phyloP scores from a whole-genome alignment of 371 early-diverging fungal species.

The Polyrhizophydium stewartii region DNA sequence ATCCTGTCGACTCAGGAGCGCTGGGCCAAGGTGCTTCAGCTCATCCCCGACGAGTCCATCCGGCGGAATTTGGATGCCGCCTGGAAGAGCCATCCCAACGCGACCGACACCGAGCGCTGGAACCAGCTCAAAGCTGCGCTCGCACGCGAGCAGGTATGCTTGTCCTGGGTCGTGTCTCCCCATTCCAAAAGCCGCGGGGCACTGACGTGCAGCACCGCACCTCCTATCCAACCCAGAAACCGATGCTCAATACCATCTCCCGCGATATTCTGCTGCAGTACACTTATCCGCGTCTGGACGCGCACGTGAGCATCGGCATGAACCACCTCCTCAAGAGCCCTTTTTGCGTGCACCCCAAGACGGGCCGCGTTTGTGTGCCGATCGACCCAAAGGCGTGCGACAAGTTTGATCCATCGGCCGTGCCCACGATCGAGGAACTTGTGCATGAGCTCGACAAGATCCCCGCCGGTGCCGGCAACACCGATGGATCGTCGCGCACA shows the following conservation, averaged over 20 bases:
- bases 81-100: background rate
- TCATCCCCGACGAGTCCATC: constrained; percentile 62
- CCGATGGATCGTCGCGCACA: background rate
- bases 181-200: no score
- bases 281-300: constrained; percentile 93
- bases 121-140: background rate
- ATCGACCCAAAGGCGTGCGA: constrained; percentile 73
- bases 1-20: constrained; percentile 56
- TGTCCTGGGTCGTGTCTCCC: background rate
- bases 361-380: constrained; percentile 90
- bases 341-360: constrained; percentile 97
- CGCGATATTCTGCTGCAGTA: constrained; percentile 84
- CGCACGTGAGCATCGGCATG: constrained; percentile 83
- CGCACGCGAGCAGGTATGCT: background rate
- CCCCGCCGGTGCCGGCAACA: background rate
- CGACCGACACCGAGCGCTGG: background rate
- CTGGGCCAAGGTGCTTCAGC: constrained; percentile 68
- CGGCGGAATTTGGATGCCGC: background rate
- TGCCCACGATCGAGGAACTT: constrained; percentile 69
- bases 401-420: constrained; percentile 72
- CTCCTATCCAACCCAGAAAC: background rate
- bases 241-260: constrained; percentile 21
- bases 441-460: constrained; percentile 47
- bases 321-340: constrained; percentile 99
- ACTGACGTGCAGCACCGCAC: background rate